These are phyloP conservation scores for Calocybe cyanea DNA, from an alignment of 768 basidiomycete genomes.

Conservation along the genomic window DNA sequence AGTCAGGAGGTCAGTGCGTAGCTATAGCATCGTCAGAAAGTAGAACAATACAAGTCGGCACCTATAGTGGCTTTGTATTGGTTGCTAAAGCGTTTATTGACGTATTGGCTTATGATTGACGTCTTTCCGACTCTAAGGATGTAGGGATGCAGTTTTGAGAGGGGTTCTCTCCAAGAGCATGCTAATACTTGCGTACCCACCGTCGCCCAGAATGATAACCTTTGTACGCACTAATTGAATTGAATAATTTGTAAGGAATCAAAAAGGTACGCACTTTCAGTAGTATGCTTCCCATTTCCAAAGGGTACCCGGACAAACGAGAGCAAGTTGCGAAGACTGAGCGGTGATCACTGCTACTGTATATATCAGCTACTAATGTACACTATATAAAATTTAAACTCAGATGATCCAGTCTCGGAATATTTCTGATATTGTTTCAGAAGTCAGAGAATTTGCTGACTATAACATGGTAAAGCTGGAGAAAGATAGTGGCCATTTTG, in stretches of 20 bases:
- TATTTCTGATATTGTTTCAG: too few relatives aligned
- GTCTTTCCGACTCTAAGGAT: conserved; percentile 90
- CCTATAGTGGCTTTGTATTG: conserved; percentile 99
- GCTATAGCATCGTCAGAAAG: conserved; percentile 9
- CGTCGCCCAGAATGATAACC: conserved; percentile 99
- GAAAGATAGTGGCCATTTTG: too few relatives aligned
- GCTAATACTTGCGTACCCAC: conserved; percentile 61
- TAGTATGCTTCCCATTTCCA: conserved; percentile 78
- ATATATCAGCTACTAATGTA: not conserved
- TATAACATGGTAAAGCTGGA: too few relatives aligned
- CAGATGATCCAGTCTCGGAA: too few relatives aligned
- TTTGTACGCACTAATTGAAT: conserved; percentile 26
- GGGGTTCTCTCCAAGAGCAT: conserved; percentile 12
- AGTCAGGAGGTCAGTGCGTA: conserved; percentile 18
- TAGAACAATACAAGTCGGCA: conserved; percentile 82
- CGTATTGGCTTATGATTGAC: conserved; percentile 99
- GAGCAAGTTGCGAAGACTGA: conserved; percentile 17
- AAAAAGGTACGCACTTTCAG: conserved; percentile 59
- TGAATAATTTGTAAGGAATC: not conserved
- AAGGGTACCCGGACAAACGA: conserved; percentile 18
- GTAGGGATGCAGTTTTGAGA: not conserved
- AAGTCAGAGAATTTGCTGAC: too few relatives aligned
- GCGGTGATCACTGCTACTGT: conserved; percentile 15
- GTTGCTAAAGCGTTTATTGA: conserved; percentile 99
- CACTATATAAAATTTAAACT: conserved; percentile 38